Evolutionary conservation across 2,329 filamentous ascomycete genomes (phyloP), one percentile per base, ranked within the genome.

Genomic region (Aspergillus sp.): DNA sequence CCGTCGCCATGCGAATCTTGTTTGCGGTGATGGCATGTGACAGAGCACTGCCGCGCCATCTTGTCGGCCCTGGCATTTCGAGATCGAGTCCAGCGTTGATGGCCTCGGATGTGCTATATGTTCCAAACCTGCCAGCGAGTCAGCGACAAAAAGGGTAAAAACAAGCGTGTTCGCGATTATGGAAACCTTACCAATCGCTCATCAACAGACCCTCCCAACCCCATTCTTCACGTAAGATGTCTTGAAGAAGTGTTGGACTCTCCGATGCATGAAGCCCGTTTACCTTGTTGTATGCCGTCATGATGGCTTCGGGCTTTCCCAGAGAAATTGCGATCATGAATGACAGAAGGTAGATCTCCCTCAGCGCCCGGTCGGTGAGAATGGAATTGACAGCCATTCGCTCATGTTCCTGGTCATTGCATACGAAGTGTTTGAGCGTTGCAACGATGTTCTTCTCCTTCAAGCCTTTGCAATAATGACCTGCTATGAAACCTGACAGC

Each of bases 381-480:
- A 79, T 74, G 19, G 72, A 75, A 63, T 74, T 72, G 12, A 79
- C 75, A 1, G 74, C 74, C 69, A 79, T 71, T 2, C 79, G 70
- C 64, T 79, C 76, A 54, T 80, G 75, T 43, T 81, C 79, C 59
- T 78, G 76, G 55, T 81, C 79, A 67, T 81, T 81, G 63, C 75
- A 77, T 38, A 80, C 77, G 52, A 79, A 80, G 59, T 81, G 91
- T 79, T 95, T 95, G 67, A 92, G 87, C 0, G 90, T 91, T n/a
- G 91, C 89, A 9, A 88, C 87, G 43, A 95, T 83, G 1, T 89
- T 88, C 61, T 87, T 87, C n/a, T 88, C 87, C 70, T 95, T 91
- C 58, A 90, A 80, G 4, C 89, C 89, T 47, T 85, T 86, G 69
- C 91, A 88, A 62, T 91, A 90, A 59, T 89, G 84, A 2, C 88